A percentile compares a stretch with the other conserved stretches of the same genome.
These are phyloP conservation scores for Pichia cephalocereana DNA, from an alignment of 805 yeast genomes.

Conservation along the genomic window DNA sequence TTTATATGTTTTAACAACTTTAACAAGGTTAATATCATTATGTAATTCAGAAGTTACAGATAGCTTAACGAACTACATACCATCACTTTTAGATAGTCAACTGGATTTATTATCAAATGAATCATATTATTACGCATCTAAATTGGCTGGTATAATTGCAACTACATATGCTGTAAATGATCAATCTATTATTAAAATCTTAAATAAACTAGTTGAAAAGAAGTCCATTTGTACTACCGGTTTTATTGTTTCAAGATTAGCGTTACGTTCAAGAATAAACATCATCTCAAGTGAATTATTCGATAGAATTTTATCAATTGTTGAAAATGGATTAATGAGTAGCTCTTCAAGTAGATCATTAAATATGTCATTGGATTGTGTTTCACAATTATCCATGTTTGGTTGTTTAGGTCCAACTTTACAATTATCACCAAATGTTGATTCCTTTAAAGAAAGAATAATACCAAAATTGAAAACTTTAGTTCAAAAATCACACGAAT, in stretches of 20 bases:
- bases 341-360: slow-evolving; percentile 13
- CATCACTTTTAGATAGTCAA: slow-evolving; percentile 10
- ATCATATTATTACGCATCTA: slow-evolving; percentile 14
- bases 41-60: slow-evolving; percentile 13
- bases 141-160: slow-evolving; percentile 21
- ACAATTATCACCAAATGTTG: slow-evolving; percentile 13
- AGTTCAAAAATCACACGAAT: slow-evolving; percentile 45
- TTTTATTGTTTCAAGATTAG: slow-evolving; percentile 38
- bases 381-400: slow-evolving; percentile 36
- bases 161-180: slow-evolving; percentile 29
- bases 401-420: slow-evolving; percentile 35
- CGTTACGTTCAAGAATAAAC: slow-evolving; percentile 24
- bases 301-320: slow-evolving; percentile 9
- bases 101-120: slow-evolving; percentile 19
- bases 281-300: slow-evolving; percentile 10
- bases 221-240: slow-evolving; percentile 28
- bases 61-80: slow-evolving; percentile 8
- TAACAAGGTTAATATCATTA: slow-evolving; percentile 21
- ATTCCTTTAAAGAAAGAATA: slow-evolving; percentile 18
- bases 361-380: slow-evolving; percentile 27
- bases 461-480: slow-evolving; percentile 26
- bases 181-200: slow-evolving; percentile 1
- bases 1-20: slow-evolving; percentile 7
- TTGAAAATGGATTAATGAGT: slow-evolving; percentile 17
- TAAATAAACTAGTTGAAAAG: slow-evolving; percentile 5